Conservation (phyloP, 345 rosid species). For the Hevea brasiliensis region DNA sequence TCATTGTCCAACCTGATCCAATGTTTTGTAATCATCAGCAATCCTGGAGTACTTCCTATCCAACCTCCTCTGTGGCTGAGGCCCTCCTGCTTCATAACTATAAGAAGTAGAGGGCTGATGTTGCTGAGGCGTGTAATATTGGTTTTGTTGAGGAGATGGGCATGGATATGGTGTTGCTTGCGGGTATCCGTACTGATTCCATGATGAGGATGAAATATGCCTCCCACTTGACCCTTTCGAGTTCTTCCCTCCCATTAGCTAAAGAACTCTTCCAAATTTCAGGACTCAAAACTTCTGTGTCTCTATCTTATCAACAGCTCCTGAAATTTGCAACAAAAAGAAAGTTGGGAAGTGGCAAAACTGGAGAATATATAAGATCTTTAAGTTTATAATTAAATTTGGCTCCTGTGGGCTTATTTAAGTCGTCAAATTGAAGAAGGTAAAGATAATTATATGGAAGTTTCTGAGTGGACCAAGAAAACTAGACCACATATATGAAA, state of each 20-base stretch:
- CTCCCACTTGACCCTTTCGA: slow-evolving; percentile 49
- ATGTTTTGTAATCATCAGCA: slow-evolving; percentile 72
- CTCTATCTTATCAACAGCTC: not conserved
- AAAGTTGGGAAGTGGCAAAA: not conserved
- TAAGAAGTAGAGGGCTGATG: slow-evolving; percentile 25
- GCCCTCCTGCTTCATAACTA: slow-evolving; percentile 39
- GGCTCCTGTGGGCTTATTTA: not conserved
- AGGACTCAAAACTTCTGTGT: not conserved
- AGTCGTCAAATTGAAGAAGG: not conserved
- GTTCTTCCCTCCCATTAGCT: slow-evolving; percentile 74
- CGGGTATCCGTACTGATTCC: slow-evolving; percentile 41
- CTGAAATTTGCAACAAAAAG: not conserved
- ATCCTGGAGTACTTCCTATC: slow-evolving; percentile 80
- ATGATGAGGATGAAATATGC: slow-evolving; percentile 26
- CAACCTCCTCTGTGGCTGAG: slow-evolving; percentile 36
- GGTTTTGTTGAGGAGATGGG: slow-evolving; percentile 23
- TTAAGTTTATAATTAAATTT: not conserved
- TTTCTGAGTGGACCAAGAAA: not conserved
- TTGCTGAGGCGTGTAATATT: slow-evolving; percentile 54
- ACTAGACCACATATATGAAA: not conserved
- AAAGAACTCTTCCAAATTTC: slow-evolving; percentile 1
- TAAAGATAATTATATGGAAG: not conserved
- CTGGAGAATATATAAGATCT: slow-evolving; percentile 1
- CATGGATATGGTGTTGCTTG: slow-evolving; percentile 41
- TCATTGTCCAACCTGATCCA: slow-evolving; percentile 69